phyloP scores from a whole-genome alignment of 306 rosid genomes.

The Ormosia emarginata region DNA sequence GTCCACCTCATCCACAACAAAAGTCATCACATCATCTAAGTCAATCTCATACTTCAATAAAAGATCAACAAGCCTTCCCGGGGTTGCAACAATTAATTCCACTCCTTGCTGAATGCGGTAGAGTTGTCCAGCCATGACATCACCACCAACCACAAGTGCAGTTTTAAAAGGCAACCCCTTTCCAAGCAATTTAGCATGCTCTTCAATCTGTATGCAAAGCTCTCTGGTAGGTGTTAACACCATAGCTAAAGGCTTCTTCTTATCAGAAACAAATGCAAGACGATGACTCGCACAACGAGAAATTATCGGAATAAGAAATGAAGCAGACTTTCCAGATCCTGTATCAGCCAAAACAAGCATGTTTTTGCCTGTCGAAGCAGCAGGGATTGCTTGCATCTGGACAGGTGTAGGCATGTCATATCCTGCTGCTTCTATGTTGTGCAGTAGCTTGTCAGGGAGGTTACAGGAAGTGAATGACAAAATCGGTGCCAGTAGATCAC shows the following conservation, averaged over 20 bases:
- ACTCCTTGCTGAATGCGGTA: conserved; percentile 82
- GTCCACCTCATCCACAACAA: conserved; percentile 86
- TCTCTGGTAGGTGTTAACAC: conserved; percentile 85
- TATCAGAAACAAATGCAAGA: conserved; percentile 19
- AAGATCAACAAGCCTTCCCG: conserved; percentile 83
- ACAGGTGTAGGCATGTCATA: conserved; percentile 84
- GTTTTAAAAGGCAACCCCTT: conserved; percentile 83
- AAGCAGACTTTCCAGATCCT: conserved; percentile 83
- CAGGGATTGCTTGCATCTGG: conserved; percentile 92
- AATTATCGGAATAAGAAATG: conserved; percentile 68
- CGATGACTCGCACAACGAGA: conserved; percentile 49
- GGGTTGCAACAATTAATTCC: conserved; percentile 77
- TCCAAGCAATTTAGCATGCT: conserved; percentile 76
- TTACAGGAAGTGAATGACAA: conserved; percentile 56
- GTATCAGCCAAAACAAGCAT: conserved; percentile 77
- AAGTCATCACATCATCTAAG: conserved; percentile 52
- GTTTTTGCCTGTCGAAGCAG: conserved; percentile 63
- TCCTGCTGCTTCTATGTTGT: conserved; percentile 72
- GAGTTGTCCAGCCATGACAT: conserved; percentile 76
- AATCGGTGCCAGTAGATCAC: conserved; percentile 53
- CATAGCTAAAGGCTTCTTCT: conserved; percentile 62
- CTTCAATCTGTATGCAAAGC: conserved; percentile 77
- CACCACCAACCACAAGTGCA: conserved; percentile 90
- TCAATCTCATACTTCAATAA: conserved; percentile 61
- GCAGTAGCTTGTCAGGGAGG: conserved; percentile 64